Conservation (phyloP, 768 basidiomycete species). For the Mrakia hoshinonis region DNA sequence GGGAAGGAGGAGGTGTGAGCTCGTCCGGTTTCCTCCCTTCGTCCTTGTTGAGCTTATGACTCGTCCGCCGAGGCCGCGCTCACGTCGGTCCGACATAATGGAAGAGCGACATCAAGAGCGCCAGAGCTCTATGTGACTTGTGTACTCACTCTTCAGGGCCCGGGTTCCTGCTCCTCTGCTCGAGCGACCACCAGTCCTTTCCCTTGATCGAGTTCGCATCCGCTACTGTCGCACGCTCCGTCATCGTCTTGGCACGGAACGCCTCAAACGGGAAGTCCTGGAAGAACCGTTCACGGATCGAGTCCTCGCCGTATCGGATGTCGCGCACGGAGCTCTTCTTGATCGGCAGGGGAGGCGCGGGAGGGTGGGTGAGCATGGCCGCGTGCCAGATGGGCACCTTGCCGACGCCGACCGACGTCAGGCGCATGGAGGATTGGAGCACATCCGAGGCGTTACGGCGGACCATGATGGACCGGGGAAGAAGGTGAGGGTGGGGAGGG, state of each 20-base stretch:
- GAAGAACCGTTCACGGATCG: constrained; percentile 82
- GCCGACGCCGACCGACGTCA: constrained; percentile 14
- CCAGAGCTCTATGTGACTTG: background rate
- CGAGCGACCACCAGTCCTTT: constrained; percentile 62
- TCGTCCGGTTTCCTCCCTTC: background rate
- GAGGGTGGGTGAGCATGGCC: constrained; percentile 27
- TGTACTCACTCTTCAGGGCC: constrained; percentile 75
- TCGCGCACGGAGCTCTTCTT: background rate
- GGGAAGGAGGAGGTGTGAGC: background rate
- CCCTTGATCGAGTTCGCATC: constrained; percentile 54
- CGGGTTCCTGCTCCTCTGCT: constrained; percentile 74
- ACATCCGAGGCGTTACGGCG: constrained; percentile 19
- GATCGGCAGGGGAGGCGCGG: constrained; percentile 20
- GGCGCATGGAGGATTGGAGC: constrained; percentile 18
- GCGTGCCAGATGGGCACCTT: constrained; percentile 25
- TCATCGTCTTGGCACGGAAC: constrained; percentile 65
- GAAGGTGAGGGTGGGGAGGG: background rate
- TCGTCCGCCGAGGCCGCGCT: too few relatives aligned
- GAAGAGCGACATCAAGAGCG: too few relatives aligned
- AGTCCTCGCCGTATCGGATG: constrained; percentile 72
- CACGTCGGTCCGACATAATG: background rate
- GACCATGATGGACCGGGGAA: constrained; percentile 17
- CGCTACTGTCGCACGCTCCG: constrained; percentile 55
- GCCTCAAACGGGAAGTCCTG: constrained; percentile 93
- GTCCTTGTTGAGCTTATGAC: too few relatives aligned